A percentile compares a stretch with the other conserved stretches of the same genome.
phyloP scores from a whole-genome alignment of 306 rosid species.

The Delonix regia region DNA sequence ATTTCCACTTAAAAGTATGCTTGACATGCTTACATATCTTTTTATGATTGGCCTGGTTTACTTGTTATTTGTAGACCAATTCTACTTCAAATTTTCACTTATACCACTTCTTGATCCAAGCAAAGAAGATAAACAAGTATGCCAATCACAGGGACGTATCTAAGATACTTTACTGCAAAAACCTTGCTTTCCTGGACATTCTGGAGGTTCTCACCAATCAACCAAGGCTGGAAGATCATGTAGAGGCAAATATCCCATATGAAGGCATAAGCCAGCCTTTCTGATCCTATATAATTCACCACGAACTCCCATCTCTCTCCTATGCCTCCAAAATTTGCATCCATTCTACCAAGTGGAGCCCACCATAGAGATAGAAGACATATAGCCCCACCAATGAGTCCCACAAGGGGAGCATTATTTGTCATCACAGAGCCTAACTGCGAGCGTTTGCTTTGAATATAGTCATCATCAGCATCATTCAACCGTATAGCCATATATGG shows the following conservation, averaged over 20 bases:
- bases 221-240: constrained; percentile 87
- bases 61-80: background rate
- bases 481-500: constrained; percentile 96
- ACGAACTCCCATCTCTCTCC: constrained; percentile 77
- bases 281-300: constrained; percentile 74
- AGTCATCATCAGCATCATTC: constrained; percentile 53
- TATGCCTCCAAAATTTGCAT: constrained; percentile 67
- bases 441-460: constrained; percentile 53
- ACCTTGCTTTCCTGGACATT: constrained; percentile 64
- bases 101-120: constrained; percentile 61
- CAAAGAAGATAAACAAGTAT: constrained; percentile 71
- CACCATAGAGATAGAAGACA: constrained; percentile 72
- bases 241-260: constrained; percentile 92
- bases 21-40: background rate
- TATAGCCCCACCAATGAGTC: constrained; percentile 64
- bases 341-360: constrained; percentile 72
- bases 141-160: constrained; percentile 82
- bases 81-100: background rate
- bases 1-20: too few species aligned
- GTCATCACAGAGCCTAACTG: constrained; percentile 69
- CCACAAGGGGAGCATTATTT: constrained; percentile 64
- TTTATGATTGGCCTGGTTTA: background rate
- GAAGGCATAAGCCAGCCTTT: constrained; percentile 91
- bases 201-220: constrained; percentile 80
- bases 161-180: constrained; percentile 59